Percentiles rank a stretch among this genome's conserved stretches.
Evolutionary conservation across 2,329 filamentous ascomycete species (phyloP).

Genomic region (Claviceps arundinis): DNA sequence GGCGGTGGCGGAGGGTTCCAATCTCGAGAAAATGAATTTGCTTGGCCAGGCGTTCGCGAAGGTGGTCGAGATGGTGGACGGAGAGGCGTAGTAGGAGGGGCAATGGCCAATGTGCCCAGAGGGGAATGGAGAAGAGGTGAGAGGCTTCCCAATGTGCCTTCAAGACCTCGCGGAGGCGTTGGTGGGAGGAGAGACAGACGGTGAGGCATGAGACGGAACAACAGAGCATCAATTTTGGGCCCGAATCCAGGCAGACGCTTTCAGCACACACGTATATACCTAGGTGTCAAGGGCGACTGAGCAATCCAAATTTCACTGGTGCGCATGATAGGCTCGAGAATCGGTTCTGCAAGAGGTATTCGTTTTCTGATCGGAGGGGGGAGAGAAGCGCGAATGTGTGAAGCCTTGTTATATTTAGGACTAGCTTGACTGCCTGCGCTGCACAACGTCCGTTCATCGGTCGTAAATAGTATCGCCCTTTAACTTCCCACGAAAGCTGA

Average conservation of each 20-base stretch:
- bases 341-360: not conserved
- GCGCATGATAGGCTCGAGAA: not conserved
- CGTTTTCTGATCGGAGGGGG: slow-evolving; percentile 6
- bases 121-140: slow-evolving; percentile 59
- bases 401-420: slow-evolving; percentile 28
- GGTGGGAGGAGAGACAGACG: slow-evolving; percentile 15
- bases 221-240: not conserved
- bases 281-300: not conserved
- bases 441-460: slow-evolving; percentile 37
- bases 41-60: slow-evolving; percentile 22
- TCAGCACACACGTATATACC: slow-evolving; percentile 17
- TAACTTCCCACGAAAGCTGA: slow-evolving; percentile 72
- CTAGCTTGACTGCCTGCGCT: slow-evolving; percentile 6
- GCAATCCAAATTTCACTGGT: not conserved
- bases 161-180: slow-evolving; percentile 14
- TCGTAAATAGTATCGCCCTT: slow-evolving; percentile 75
- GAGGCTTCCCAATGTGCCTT: slow-evolving; percentile 39
- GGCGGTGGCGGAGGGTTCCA: slow-evolving; percentile 13
- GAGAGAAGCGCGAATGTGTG: not conserved
- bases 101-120: slow-evolving; percentile 25
- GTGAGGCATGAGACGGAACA: slow-evolving; percentile 6
- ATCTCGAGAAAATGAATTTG: slow-evolving; percentile 15
- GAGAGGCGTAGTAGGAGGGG: slow-evolving; percentile 23
- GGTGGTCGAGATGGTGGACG: slow-evolving; percentile 23
- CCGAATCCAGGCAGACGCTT: too few species aligned